phyloP scores from a whole-genome alignment of 2,329 filamentous ascomycete species.

The Aspergillus flavus region DNA sequence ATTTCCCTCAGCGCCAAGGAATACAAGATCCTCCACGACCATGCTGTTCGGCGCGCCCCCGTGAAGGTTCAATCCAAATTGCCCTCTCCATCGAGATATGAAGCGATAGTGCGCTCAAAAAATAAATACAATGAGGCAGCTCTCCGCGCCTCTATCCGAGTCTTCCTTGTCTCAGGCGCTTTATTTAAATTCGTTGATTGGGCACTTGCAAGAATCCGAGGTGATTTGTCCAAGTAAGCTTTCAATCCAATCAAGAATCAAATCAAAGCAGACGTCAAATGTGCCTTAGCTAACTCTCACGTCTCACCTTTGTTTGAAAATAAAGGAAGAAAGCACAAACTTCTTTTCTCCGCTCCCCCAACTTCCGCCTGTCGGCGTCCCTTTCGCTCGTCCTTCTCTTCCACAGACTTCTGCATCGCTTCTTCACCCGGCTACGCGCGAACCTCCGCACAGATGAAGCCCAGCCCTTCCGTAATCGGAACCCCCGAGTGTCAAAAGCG shows the following conservation, averaged over 20 bases:
- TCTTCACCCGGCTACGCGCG: conserved; percentile 76
- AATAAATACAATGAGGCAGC: conserved; percentile 73
- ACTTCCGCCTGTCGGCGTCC: conserved; percentile 77
- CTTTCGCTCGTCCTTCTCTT: conserved; percentile 84
- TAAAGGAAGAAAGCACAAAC: conserved; percentile 40
- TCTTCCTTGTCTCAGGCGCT: conserved; percentile 67
- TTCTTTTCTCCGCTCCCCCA: conserved; percentile 59
- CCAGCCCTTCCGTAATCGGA: conserved; percentile 76
- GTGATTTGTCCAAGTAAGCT: conserved; percentile 27
- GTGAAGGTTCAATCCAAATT: conserved; percentile 59
- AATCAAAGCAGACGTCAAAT: not conserved
- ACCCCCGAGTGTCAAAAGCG: conserved; percentile 72
- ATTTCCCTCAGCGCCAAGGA: conserved; percentile 83
- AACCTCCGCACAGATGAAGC: conserved; percentile 81
- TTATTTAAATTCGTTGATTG: conserved; percentile 65
- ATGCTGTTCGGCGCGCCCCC: conserved; percentile 72
- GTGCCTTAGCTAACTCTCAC: conserved; percentile 2
- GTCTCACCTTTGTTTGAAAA: not conserved
- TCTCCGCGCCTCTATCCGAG: conserved; percentile 69
- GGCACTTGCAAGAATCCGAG: conserved; percentile 39
- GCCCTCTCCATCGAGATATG: conserved; percentile 54
- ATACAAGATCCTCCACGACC: conserved; percentile 81
- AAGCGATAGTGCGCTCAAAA: conserved; percentile 51
- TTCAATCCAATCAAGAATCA: not conserved
- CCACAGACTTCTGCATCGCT: conserved; percentile 86